Conservation (phyloP, 345 rosid species). For the Carallia pectinifolia region DNA sequence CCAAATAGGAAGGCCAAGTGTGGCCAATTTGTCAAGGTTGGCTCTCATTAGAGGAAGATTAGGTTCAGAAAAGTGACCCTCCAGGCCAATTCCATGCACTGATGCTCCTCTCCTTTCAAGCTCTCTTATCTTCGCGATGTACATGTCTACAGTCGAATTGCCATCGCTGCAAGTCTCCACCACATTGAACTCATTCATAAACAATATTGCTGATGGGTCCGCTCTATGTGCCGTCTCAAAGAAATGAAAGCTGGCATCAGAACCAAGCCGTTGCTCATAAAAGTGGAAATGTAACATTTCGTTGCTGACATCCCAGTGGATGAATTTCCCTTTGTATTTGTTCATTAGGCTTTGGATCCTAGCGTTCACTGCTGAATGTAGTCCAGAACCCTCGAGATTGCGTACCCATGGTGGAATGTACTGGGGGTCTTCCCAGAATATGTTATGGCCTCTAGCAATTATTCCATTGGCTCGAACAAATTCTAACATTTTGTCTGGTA, state of each 20-base stretch:
- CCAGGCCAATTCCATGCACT: constrained; percentile 74
- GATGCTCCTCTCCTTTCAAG: constrained; percentile 45
- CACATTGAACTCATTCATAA: constrained; percentile 82
- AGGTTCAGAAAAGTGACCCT: constrained; percentile 68
- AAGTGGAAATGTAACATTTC: constrained; percentile 93
- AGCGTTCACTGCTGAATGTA: constrained; percentile 53
- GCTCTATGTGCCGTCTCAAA: constrained; percentile 51
- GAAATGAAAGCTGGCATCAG: constrained; percentile 57
- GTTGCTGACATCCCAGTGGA: constrained; percentile 90
- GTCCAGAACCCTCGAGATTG: constrained; percentile 38
- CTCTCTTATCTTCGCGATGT: constrained; percentile 50
- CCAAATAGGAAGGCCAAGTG: constrained; percentile 70
- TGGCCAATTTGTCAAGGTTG: constrained; percentile 65
- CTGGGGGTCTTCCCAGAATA: constrained; percentile 87
- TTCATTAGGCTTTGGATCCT: constrained; percentile 72
- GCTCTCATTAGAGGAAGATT: constrained; percentile 72
- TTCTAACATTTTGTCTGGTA: constrained; percentile 59
- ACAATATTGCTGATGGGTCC: constrained; percentile 68
- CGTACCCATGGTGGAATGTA: constrained; percentile 69
- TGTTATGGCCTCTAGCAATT: constrained; percentile 77
- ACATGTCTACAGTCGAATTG: constrained; percentile 66
- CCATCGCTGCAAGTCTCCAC: constrained; percentile 72
- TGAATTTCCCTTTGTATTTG: constrained; percentile 66
- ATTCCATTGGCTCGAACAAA: constrained; percentile 56
- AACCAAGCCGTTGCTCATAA: constrained; percentile 64